A percentile compares a stretch with the other conserved stretches of the same genome.
phyloP scores from a whole-genome alignment of 2,329 filamentous ascomycete genomes.

The Neonectria magnoliae region DNA sequence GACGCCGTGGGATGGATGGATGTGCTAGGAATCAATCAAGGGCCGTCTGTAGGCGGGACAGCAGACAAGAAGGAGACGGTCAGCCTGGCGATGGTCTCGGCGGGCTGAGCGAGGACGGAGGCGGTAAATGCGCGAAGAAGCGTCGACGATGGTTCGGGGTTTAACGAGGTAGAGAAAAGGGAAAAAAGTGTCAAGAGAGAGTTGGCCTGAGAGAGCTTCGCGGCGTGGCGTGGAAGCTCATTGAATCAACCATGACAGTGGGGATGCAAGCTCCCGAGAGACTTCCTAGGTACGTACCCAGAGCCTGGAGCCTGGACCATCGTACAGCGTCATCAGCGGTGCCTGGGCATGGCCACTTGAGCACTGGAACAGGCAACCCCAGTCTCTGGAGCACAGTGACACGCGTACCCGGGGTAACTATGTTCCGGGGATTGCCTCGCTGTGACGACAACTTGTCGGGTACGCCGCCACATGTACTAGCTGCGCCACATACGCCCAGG shows the following conservation, averaged over 20 bases:
- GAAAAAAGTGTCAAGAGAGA: neutral
- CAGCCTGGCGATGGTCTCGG: neutral
- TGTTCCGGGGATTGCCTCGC: constrained; percentile 16
- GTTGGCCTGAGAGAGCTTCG: constrained; percentile 12
- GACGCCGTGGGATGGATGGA: neutral
- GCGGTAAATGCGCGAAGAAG: neutral
- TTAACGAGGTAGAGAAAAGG: neutral
- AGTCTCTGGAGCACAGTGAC: neutral
- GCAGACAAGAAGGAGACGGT: neutral
- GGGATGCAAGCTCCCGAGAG: constrained; percentile 23
- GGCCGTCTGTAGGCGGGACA: neutral
- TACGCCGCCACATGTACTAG: too few relatives aligned
- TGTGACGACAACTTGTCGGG: neutral
- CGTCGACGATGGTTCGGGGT: neutral
- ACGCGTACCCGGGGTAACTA: constrained; percentile 3
- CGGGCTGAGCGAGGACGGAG: neutral
- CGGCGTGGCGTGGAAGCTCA: constrained; percentile 31
- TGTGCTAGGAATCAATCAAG: neutral
- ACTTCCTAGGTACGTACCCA: constrained; percentile 5
- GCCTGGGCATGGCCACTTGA: constrained; percentile 30
- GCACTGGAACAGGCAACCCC: constrained; percentile 1
- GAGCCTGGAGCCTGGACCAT: neutral
- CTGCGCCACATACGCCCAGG: constrained; percentile 19
- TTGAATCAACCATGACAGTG: constrained; percentile 31
- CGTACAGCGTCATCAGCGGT: constrained; percentile 44